Conservation (phyloP, 441 rosid genomes). For the Breynia disticha region DNA sequence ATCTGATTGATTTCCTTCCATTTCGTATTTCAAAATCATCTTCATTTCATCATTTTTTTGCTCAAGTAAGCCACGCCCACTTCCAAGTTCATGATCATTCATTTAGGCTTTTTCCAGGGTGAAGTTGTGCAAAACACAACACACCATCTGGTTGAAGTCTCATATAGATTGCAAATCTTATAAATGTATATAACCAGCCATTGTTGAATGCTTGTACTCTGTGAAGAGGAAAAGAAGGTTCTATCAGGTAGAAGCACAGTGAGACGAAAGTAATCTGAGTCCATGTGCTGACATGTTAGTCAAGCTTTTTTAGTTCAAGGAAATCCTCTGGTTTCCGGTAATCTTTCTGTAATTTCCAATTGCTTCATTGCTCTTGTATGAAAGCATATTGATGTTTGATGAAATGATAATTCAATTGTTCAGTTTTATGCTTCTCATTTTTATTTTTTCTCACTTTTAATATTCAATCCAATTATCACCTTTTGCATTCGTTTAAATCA, state of each 20-base stretch:
- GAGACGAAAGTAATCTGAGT: constrained; percentile 37
- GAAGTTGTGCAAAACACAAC: constrained; percentile 81
- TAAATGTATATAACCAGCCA: constrained; percentile 16
- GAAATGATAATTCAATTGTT: background rate
- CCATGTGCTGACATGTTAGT: constrained; percentile 41
- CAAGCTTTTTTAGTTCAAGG: constrained; percentile 14
- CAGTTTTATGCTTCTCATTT: no score
- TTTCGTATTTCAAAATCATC: constrained; percentile 10
- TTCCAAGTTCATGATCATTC: constrained; percentile 16
- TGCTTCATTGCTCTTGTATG: constrained; percentile 21
- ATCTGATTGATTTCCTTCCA: constrained; percentile 12
- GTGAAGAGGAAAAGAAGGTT: background rate
- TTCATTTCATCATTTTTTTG: constrained; percentile 18
- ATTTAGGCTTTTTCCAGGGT: constrained; percentile 37
- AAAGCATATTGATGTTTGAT: constrained; percentile 11
- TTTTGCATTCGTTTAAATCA: no score
- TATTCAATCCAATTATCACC: no score
- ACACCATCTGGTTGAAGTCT: constrained; percentile 31
- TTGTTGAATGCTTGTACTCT: constrained; percentile 4
- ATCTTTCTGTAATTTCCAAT: constrained; percentile 20
- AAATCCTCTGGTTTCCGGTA: constrained; percentile 36
- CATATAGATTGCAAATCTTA: constrained; percentile 16
- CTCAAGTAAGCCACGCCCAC: constrained; percentile 20
- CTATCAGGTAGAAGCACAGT: constrained; percentile 28
- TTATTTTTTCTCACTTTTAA: no score